A percentile compares a stretch with the other conserved stretches of the same genome.
These are phyloP conservation scores for Polytrichum commune DNA, from an alignment of 225 moss, liverwort and hornwort genomes.

Conservation along the genomic window DNA sequence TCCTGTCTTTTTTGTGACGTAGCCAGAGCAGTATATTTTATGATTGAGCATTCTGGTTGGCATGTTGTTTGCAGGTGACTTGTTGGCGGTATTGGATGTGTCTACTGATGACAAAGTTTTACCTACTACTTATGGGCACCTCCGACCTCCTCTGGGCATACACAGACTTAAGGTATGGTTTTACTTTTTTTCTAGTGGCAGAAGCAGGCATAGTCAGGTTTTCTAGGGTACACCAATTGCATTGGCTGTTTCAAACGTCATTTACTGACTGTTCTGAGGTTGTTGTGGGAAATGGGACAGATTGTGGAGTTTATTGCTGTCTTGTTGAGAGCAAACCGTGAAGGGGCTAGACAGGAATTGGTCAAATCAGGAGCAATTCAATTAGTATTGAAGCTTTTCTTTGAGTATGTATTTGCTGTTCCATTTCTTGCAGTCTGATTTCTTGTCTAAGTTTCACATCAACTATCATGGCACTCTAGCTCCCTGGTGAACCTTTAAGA, in stretches of 20 bases:
- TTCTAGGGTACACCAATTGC: too few relatives aligned
- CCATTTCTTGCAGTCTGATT: too few relatives aligned
- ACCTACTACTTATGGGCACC: constrained; percentile 88
- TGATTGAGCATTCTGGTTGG: not conserved
- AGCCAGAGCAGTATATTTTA: too few relatives aligned
- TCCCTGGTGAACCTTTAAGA: too few relatives aligned
- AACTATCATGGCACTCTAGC: too few relatives aligned
- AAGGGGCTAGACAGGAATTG: constrained; percentile 83
- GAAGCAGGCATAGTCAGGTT: too few relatives aligned
- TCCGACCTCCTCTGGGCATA: constrained; percentile 91
- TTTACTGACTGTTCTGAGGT: constrained; percentile 2
- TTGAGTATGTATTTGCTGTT: constrained; percentile 49
- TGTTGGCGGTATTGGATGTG: constrained; percentile 88
- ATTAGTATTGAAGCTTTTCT: constrained; percentile 85
- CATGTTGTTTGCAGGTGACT: constrained; percentile 61
- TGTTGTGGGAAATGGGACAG: constrained; percentile 38
- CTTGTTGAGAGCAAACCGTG: constrained; percentile 92
- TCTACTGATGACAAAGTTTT: constrained; percentile 76
- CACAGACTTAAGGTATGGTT: constrained; percentile 81
- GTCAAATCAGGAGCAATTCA: constrained; percentile 84
- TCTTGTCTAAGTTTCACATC: too few relatives aligned
- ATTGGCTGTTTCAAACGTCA: not conserved
- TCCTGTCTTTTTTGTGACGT: too few relatives aligned
- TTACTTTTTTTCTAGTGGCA: not conserved
- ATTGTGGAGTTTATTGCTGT: constrained; percentile 99